phyloP scores from a whole-genome alignment of 192 early-diverging fungal species.

The Lobulomyces angularis region DNA sequence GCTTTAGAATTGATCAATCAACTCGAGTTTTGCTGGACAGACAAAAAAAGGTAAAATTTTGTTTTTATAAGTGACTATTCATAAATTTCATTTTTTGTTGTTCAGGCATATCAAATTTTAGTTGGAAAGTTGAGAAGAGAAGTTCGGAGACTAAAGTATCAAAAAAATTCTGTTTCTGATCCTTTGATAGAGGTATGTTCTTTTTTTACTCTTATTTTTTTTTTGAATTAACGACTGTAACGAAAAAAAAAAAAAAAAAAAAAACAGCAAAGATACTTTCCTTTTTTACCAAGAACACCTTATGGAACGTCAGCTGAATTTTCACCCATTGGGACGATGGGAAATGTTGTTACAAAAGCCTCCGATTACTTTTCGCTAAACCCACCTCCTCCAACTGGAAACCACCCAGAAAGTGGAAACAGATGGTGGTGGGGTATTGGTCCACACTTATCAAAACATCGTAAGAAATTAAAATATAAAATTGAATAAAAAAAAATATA shows the following conservation, averaged over 20 bases:
- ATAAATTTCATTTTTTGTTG: conserved; percentile 5
- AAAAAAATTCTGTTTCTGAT: conserved; percentile 30
- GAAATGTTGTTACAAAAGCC: conserved; percentile 22
- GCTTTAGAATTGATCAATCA: conserved; percentile 19
- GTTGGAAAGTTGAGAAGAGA: conserved; percentile 30
- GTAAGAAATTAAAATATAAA: conserved; percentile 16
- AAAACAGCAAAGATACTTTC: conserved; percentile 25
- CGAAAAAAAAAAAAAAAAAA: not conserved
- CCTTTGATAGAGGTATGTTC: conserved; percentile 27
- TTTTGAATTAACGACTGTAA: no score
- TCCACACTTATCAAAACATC: conserved; percentile 21
- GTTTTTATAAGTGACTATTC: conserved; percentile 7
- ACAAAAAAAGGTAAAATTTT: conserved; percentile 26
- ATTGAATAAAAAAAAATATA: not conserved
- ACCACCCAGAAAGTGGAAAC: conserved; percentile 35
- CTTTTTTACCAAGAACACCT: conserved; percentile 23
- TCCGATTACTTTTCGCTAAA: conserved; percentile 31
- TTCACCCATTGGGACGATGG: conserved; percentile 21
- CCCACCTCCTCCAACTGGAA: conserved; percentile 32
- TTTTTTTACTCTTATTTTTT: conserved; percentile 7
- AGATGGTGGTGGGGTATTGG: conserved; percentile 38
- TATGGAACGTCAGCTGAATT: conserved; percentile 16
- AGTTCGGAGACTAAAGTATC: conserved; percentile 28
- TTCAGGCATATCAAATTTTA: conserved; percentile 30
- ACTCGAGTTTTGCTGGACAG: conserved; percentile 24